Conservation (phyloP, 441 rosid species). For the Erodium texanum region DNA sequence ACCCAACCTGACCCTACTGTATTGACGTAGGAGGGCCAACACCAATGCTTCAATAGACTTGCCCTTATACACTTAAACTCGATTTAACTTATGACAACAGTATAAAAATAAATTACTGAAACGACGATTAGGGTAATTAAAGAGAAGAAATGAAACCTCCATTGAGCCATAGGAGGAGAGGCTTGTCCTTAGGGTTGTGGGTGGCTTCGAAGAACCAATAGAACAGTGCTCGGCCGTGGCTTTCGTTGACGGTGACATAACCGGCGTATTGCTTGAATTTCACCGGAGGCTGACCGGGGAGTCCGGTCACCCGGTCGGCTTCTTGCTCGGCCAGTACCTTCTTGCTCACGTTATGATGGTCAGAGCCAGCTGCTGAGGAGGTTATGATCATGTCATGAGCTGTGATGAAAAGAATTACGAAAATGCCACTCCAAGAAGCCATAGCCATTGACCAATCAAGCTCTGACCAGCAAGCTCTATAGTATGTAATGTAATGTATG, state of each 20-base stretch:
- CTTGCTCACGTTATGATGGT: too few species aligned
- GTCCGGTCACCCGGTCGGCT: constrained; percentile 40
- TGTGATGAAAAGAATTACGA: not conserved
- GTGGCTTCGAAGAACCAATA: constrained; percentile 82
- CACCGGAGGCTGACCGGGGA: constrained; percentile 63
- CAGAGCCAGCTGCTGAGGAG: not conserved
- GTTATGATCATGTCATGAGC: not conserved
- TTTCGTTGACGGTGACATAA: constrained; percentile 54
- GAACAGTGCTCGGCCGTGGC: constrained; percentile 67
- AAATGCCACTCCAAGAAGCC: not conserved
- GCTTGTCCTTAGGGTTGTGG: constrained; percentile 34
- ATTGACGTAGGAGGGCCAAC: too few species aligned
- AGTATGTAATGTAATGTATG: too few species aligned
- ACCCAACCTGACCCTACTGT: too few species aligned
- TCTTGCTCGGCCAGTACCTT: constrained; percentile 24
- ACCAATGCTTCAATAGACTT: too few species aligned
- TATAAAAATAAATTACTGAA: too few species aligned
- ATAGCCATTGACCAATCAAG: too few species aligned
- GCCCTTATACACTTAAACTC: too few species aligned
- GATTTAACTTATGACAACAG: too few species aligned
- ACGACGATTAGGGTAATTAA: too few species aligned
- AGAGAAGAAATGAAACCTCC: constrained; percentile 45
- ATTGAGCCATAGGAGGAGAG: constrained; percentile 75
- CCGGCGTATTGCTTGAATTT: constrained; percentile 67
- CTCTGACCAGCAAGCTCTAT: too few species aligned